phyloP scores from a whole-genome alignment of 345 rosid species.

The Salix exigua region DNA sequence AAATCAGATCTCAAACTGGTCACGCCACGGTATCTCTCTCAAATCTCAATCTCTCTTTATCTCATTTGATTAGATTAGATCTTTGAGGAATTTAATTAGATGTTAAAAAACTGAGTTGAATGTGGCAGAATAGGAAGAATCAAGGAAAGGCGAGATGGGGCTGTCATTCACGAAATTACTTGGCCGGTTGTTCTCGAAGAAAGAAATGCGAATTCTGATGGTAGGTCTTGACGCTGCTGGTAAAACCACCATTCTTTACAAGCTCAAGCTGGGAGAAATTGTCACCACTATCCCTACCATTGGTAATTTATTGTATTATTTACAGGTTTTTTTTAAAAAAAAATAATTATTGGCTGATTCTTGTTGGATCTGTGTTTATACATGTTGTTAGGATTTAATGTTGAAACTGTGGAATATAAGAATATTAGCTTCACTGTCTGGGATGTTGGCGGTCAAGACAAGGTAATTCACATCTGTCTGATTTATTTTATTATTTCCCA shows the following conservation, averaged over 20 bases:
- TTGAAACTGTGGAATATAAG: constrained; percentile 8
- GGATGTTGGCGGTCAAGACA: constrained; percentile 11
- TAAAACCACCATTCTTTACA: constrained; percentile 8
- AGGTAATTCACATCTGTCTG: background rate
- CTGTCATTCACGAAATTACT: background rate
- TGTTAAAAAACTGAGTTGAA: background rate
- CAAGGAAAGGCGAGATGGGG: background rate
- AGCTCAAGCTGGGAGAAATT: constrained; percentile 9
- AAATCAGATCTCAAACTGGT: background rate
- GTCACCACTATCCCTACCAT: constrained; percentile 10
- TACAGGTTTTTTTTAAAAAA: background rate
- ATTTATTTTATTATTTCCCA: background rate
- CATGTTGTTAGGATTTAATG: constrained; percentile 3
- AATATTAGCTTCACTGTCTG: constrained; percentile 12
- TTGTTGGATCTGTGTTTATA: background rate
- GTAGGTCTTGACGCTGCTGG: constrained; percentile 11
- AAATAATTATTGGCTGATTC: background rate
- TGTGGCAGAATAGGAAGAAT: too few species aligned
- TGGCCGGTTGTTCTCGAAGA: constrained; percentile 2
- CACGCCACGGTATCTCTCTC: background rate
- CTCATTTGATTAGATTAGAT: background rate
- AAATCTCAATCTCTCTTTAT: background rate
- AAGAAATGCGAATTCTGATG: constrained; percentile 9
- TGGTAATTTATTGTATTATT: background rate
- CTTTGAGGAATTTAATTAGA: background rate